Evolutionary conservation across 2,329 filamentous ascomycete species (phyloP).

Genomic region (Neonectria neomacrospora): DNA sequence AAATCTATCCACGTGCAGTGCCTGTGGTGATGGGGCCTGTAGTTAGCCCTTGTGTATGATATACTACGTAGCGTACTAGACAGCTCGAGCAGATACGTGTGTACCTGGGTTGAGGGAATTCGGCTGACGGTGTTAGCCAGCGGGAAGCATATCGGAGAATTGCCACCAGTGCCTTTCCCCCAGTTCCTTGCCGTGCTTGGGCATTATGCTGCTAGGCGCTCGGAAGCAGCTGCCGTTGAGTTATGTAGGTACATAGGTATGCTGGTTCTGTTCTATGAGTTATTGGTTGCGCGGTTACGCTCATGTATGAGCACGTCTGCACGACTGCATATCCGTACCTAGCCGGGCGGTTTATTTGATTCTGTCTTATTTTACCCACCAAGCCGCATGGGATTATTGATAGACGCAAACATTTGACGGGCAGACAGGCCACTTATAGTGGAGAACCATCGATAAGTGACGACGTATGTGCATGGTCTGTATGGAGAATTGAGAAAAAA

Average conservation of each 20-base stretch:
- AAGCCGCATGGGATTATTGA: constrained; percentile 22
- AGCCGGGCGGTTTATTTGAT: neutral
- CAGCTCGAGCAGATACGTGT: neutral
- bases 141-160: constrained; percentile 9
- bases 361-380: constrained; percentile 1
- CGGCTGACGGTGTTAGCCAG: neutral
- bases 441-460: neutral
- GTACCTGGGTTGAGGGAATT: neutral
- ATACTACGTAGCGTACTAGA: too few species aligned
- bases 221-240: constrained; percentile 22
- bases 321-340: constrained; percentile 6
- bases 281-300: constrained; percentile 24
- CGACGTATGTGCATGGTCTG: neutral
- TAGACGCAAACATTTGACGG: constrained; percentile 3
- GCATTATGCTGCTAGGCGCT: constrained; percentile 18
- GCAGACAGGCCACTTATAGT: constrained; percentile 12
- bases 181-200: neutral
- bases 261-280: neutral
- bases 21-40: neutral
- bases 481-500: neutral
- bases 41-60: too few species aligned
- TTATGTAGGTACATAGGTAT: constrained; percentile 11
- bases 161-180: neutral
- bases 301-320: neutral
- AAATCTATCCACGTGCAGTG: constrained; percentile 5